Evolutionary conservation across 441 rosid species (phyloP).

Genomic region (Pelargonium myrrhifolium): DNA sequence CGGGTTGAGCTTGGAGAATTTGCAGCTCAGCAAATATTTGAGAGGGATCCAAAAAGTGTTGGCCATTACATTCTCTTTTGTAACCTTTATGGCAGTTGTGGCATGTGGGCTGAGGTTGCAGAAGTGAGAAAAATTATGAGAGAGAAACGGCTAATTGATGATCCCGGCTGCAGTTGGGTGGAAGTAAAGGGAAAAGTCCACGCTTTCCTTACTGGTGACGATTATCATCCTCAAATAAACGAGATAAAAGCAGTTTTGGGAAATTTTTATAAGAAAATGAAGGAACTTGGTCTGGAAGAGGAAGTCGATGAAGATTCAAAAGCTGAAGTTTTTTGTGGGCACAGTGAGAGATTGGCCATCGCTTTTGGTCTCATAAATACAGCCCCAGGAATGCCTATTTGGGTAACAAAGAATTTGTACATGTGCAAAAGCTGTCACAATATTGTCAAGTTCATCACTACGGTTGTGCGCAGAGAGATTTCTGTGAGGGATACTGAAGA

Average conservation of each 20-base stretch:
- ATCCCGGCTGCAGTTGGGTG: conserved; percentile 96
- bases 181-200: conserved; percentile 84
- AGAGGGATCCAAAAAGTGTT: conserved; percentile 44
- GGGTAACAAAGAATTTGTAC: conserved; percentile 83
- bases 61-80: conserved; percentile 68
- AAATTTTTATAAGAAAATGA: conserved; percentile 70
- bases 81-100: conserved; percentile 60
- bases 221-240: conserved; percentile 56
- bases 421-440: conserved; percentile 75
- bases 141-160: conserved; percentile 61
- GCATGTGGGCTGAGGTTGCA: conserved; percentile 70
- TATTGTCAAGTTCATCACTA: conserved; percentile 65
- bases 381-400: conserved; percentile 79
- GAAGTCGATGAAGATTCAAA: conserved; percentile 48
- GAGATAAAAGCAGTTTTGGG: conserved; percentile 59
- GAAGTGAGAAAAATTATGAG: conserved; percentile 64
- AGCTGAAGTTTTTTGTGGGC: conserved; percentile 81
- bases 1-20: conserved; percentile 64
- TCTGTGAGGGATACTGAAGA: conserved; percentile 73
- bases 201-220: conserved; percentile 73
- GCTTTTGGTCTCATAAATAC: conserved; percentile 71
- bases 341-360: conserved; percentile 78
- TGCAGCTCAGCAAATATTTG: conserved; percentile 63
- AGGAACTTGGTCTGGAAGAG: conserved; percentile 30
- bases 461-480: conserved; percentile 74